These are phyloP conservation scores for Axilococcus clingmanii DNA, from an alignment of 139 green algal species.

Conservation along the genomic window DNA sequence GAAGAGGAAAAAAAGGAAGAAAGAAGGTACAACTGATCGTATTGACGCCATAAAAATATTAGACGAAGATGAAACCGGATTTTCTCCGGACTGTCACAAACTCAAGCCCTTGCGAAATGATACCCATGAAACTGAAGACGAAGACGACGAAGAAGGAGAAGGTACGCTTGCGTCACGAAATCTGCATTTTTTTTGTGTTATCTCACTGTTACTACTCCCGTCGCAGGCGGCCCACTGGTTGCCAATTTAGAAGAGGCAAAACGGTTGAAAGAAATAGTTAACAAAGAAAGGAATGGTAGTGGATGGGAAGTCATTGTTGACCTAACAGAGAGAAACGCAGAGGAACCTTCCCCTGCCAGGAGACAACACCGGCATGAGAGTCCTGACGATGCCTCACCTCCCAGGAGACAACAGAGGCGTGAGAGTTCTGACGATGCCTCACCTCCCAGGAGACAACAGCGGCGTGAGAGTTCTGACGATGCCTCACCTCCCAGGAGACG, in stretches of 20 bases:
- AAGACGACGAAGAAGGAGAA: slow-evolving; percentile 31
- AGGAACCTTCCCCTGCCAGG: not conserved
- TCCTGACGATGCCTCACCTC: slow-evolving; percentile 23
- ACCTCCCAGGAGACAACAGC: slow-evolving; percentile 12
- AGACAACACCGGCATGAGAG: slow-evolving; percentile 13
- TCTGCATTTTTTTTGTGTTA: not conserved
- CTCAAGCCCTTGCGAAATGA: too few relatives aligned
- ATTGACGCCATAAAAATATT: slow-evolving; percentile 45
- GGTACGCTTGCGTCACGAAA: not conserved
- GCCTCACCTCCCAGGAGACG: slow-evolving; percentile 2
- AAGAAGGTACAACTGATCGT: not conserved
- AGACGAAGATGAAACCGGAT: slow-evolving; percentile 48
- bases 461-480: slow-evolving; percentile 2
- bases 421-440: slow-evolving; percentile 11
- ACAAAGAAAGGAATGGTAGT: slow-evolving; percentile 29
- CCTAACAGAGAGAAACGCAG: not conserved
- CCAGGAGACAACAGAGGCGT: slow-evolving; percentile 7
- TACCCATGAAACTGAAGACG: not conserved
- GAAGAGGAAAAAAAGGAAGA: slow-evolving; percentile 41
- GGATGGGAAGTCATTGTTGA: not conserved
- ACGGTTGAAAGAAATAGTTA: slow-evolving; percentile 24
- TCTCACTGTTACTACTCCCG: not conserved
- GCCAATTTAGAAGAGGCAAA: slow-evolving; percentile 58
- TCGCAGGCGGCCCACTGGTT: slow-evolving; percentile 46
- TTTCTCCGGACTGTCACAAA: slow-evolving; percentile 3